phyloP scores from a whole-genome alignment of 257 asterid genomes.

The Solanum bulbocastanum region DNA sequence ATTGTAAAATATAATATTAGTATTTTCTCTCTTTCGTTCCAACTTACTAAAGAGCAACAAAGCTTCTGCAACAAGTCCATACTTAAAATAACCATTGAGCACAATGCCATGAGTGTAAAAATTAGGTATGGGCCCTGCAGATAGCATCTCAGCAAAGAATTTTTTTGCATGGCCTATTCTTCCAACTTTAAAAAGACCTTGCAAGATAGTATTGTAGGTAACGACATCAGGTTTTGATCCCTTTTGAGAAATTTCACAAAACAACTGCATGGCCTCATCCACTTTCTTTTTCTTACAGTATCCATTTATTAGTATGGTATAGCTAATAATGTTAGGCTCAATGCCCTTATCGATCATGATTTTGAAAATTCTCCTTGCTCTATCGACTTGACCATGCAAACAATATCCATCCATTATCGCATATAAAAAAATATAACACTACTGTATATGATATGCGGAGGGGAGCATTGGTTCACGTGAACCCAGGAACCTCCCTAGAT shows the following conservation, averaged over 20 bases:
- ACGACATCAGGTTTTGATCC: background rate
- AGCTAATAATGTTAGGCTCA: background rate
- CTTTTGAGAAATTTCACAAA: background rate
- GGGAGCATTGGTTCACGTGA: too few species aligned
- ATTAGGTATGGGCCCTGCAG: background rate
- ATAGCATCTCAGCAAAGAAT: background rate
- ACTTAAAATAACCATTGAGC: background rate
- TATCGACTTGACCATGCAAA: background rate
- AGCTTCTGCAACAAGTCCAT: background rate
- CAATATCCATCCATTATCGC: background rate
- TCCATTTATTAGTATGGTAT: background rate
- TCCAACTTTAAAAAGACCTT: background rate
- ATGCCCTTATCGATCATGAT: background rate
- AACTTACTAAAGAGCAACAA: background rate
- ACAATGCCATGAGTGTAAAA: too few species aligned
- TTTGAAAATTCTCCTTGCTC: background rate
- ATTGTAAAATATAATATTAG: background rate
- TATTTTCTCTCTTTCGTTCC: background rate
- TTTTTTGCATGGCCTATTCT: background rate
- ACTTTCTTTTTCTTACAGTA: background rate
- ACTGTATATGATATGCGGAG: too few species aligned
- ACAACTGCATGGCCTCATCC: background rate
- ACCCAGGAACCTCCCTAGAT: too few species aligned
- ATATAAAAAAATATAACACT: too few species aligned
- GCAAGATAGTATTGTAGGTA: background rate